Evolutionary conservation across 2,329 filamentous ascomycete species (phyloP), one percentile per base, ranked within the genome.

Genomic region (Nemania abortiva): DNA sequence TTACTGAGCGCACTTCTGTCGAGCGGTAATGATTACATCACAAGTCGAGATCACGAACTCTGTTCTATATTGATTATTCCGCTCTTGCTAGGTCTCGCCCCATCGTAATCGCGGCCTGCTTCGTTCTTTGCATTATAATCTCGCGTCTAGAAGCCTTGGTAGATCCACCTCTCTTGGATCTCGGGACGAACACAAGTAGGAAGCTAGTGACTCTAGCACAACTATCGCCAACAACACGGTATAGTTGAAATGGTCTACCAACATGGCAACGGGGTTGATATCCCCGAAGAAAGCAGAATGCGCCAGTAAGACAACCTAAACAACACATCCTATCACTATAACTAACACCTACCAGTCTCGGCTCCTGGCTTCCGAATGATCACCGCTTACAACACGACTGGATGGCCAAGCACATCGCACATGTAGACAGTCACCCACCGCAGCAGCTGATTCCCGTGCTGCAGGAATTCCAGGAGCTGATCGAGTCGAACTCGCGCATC

Each of bases 401-500:
- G 88, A 84, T 93, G n/a, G 80, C 81, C 7, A 82, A 82, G 15
- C 82, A 88, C 22, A 84, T 90, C 52, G 79, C 86, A 7, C 82
- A 89, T 49, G 85, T 89, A 24, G 86, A 90, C 73, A 78, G 82
- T 18, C 79, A 86, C 65, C 79, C 81, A 7, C 75, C 79, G 4
- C 79, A 85, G 72, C 78, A 85, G 1, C 82, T 92, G 0, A 84
- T 86, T 13, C 90, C 89, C 0, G 89, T 89, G 0, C 79, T 93
- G 0, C 74, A 85, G 70, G 90, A 92, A 71, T 92, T 93, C 81
- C 84, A 89, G 75, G 78, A 86, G 1, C 80, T 92, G 27, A 92
- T 93, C 70, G 90, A 93, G 77, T 78, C 78, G 31, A 89, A 89
- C 71, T 81, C 89, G 1, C 85, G 89, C 24, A 81, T 93, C 29